Evolutionary conservation across 352 stramenopile species (phyloP), one percentile per base, ranked within the genome.

Genomic region (Phytophthora fragariae): DNA sequence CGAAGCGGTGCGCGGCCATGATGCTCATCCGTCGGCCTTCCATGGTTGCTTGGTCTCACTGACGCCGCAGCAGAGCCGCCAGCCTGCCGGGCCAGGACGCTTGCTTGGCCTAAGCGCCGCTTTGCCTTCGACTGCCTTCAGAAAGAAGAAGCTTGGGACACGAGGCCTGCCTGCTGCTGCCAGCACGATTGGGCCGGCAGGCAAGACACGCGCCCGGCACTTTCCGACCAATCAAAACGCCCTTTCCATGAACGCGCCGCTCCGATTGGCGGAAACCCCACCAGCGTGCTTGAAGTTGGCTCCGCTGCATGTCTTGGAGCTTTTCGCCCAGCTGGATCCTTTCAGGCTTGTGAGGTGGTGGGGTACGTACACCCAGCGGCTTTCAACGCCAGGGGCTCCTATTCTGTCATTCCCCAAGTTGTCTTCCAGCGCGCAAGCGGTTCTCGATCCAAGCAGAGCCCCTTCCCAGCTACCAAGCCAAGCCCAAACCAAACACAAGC

Each of bases 391-490:
- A 33, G 24, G 33, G 33, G 12, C 11, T 68, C 12, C 11, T 50
- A 15, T 31, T 24, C 53, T 37, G 27, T 73, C 85, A 90, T 89
- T 92, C 61, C 59, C 49, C 73, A 89, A 87, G 74, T 84, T 86
- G 63, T 76, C 66, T 69, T 66, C 59, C 63, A 75, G 64, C 47
- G 59, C 75, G 65, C 81, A 90, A 88, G 74, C 41, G 56, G 58
- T 72, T 65, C 60, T 75, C 55, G 53, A 31, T 60, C 53, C 37
- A 56, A 76, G 47, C 41, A 44, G 55, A 65, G 54, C 21, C 54
- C 27, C 19, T 63, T 39, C 52, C 37, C 57, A 33, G 31, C 15
- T 17, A 35, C 21, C 49, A 31, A 35, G 47, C 47, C 47, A 53
- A 10, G 7, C 46, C 19, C 33, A 65, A 62, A 11, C 46, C 57